A percentile compares a stretch with the other conserved stretches of the same genome.
phyloP scores from a whole-genome alignment of 148 eudicot species.

The Vaccinium corymbosum region DNA sequence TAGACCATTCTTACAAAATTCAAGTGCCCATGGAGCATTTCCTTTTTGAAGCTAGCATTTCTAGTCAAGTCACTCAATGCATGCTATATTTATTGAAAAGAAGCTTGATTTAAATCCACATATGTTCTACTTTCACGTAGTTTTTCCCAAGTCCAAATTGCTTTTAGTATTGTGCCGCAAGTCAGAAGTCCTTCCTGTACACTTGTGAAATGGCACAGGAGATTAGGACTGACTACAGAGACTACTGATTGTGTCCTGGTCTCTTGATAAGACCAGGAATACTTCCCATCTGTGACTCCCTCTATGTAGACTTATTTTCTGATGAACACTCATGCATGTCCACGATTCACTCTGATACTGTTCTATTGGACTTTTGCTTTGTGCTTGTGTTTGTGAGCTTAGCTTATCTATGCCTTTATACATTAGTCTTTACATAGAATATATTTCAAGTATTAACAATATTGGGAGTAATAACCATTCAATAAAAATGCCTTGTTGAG shows the following conservation, averaged over 20 bases:
- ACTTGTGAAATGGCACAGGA: slow-evolving; percentile 7
- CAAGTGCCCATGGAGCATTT: not conserved
- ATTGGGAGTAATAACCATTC: not conserved
- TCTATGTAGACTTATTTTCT: not conserved
- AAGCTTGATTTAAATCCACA: not conserved
- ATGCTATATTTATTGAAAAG: not conserved
- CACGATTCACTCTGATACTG: not conserved
- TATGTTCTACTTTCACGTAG: not conserved
- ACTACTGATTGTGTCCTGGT: not conserved
- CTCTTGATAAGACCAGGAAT: not conserved
- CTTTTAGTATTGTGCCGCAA: not conserved
- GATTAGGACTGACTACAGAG: not conserved
- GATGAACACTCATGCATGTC: not conserved
- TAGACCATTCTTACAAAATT: not conserved
- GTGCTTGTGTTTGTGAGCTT: not conserved
- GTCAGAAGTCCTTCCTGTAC: not conserved
- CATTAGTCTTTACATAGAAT: not conserved
- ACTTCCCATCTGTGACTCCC: not conserved
- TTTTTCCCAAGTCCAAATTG: not conserved
- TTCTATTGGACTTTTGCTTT: not conserved
- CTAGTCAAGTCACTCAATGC: not conserved
- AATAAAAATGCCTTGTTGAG: not conserved
- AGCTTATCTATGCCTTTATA: not conserved
- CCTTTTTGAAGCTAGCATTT: not conserved
- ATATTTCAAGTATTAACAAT: not conserved